Evolutionary conservation across 2,329 filamentous ascomycete genomes (phyloP), one percentile per base, ranked within the genome.

Genomic region (Cephalotrichum gorgonifer): DNA sequence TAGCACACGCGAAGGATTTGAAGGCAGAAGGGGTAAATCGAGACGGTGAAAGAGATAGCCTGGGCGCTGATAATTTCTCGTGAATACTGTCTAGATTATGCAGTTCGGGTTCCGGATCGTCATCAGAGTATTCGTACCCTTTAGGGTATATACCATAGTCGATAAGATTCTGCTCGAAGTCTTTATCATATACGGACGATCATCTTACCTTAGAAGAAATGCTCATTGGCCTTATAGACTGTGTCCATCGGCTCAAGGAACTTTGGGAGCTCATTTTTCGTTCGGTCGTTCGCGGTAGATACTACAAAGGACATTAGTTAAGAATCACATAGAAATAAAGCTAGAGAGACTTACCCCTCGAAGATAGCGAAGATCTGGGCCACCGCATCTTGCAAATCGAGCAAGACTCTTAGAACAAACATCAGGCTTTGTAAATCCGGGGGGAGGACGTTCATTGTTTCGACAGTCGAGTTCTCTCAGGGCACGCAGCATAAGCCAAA

Each of bases 361-460:
- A 31, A 61, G 50, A 52, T 56, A 44, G 50, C 46, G 23, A 12
- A 60, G 44, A 43, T 60, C 58, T 47, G 55, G 57, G 33, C 57
- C 57, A 46, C 58, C 56, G 48, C 54, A 48, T 50, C 55, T 57
- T 27, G 58, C 54, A 46, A 58, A 58, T 52, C 52, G 54, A 51
- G 55, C 53, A 46, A 58, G 33, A 27, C 26, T 20, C 23, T 39
- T 39, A 11, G n/a, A 25, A 17, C 2, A 20, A 26, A 17, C 2
- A 15, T 39, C 44, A 38, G n/a, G 31, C 23, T n/a, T 41, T n/a
- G 31, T 38, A 20, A 26, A 11, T 33, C 15, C 8, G 31, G 30
- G 28, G 28, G 30, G 14, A 38, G 44, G 31, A 17, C 22, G 44
- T 26, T 12, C 2, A 31, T 39, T 27, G 33, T 47, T 39, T 47